Percentiles rank a stretch among this genome's conserved stretches.
Conservation (phyloP, 805 yeast genomes). For the Candida odintsovae region DNA sequence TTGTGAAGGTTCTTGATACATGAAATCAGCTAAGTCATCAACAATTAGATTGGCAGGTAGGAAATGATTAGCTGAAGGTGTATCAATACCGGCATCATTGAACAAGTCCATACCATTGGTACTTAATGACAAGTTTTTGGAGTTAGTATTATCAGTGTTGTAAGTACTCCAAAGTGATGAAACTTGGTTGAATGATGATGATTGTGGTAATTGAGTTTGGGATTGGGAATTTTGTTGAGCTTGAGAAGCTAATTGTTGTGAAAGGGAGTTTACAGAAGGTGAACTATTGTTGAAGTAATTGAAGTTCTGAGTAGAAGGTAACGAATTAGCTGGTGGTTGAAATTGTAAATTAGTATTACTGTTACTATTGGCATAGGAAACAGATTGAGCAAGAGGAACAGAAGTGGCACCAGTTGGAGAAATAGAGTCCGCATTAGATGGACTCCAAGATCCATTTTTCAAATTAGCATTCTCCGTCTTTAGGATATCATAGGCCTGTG, state of each 20-base stretch:
- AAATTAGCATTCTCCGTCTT: slow-evolving; percentile 12
- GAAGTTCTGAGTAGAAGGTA: slow-evolving; percentile 2
- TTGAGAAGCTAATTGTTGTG: not conserved
- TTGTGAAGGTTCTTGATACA: not conserved
- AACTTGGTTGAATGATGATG: slow-evolving; percentile 1
- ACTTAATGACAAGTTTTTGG: slow-evolving; percentile 5
- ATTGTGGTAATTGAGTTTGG: not conserved
- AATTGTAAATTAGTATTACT: not conserved
- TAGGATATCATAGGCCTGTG: slow-evolving; percentile 14
- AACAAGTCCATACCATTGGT: slow-evolving; percentile 6
- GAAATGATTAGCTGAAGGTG: slow-evolving; percentile 29
- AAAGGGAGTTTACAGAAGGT: slow-evolving; percentile 8
- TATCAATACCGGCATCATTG: slow-evolving; percentile 24
- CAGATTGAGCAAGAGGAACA: not conserved
- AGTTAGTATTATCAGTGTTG: not conserved
- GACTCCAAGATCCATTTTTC: slow-evolving; percentile 5
- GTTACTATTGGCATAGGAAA: not conserved
- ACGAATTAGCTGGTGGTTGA: slow-evolving; percentile 2
- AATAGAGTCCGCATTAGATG: not conserved
- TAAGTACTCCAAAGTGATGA: slow-evolving; percentile 7
- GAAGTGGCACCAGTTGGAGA: not conserved
- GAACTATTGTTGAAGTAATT: slow-evolving; percentile 6
- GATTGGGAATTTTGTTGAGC: not conserved
- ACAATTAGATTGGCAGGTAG: slow-evolving; percentile 30
- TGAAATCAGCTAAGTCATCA: slow-evolving; percentile 18